Evolutionary conservation across 306 rosid species (phyloP).

Genomic region (Vigna hirtella): DNA sequence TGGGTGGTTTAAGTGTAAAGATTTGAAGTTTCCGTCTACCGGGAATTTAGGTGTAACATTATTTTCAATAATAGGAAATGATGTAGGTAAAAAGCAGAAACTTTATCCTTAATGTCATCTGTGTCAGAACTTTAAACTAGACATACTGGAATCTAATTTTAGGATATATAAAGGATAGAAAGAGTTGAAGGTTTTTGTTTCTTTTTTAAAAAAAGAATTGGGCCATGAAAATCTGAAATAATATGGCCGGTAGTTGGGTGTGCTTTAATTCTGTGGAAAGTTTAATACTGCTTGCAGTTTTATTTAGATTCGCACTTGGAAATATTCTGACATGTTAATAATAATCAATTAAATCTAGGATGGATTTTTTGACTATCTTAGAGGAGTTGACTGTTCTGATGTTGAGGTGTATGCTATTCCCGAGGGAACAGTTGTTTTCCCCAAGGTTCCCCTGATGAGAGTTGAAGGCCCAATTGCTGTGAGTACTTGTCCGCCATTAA

Average conservation of each 20-base stretch:
- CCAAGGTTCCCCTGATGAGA: slow-evolving; percentile 91
- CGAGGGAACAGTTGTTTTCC: slow-evolving; percentile 95
- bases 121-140: neutral
- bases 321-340: slow-evolving; percentile 32
- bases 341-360: slow-evolving; percentile 65
- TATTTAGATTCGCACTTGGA: slow-evolving; percentile 24
- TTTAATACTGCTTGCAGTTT: slow-evolving; percentile 30
- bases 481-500: slow-evolving; percentile 53
- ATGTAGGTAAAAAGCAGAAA: slow-evolving; percentile 12
- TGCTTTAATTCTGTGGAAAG: slow-evolving; percentile 34
- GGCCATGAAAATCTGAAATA: slow-evolving; percentile 27
- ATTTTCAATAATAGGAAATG: slow-evolving; percentile 7
- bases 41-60: slow-evolving; percentile 14
- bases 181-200: slow-evolving; percentile 18
- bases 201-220: slow-evolving; percentile 1
- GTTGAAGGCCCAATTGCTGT: slow-evolving; percentile 98
- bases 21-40: slow-evolving; percentile 26
- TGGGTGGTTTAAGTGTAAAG: slow-evolving; percentile 9
- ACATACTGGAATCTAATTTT: slow-evolving; percentile 2
- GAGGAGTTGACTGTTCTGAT: slow-evolving; percentile 86
- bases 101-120: neutral
- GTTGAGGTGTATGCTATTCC: slow-evolving; percentile 88
- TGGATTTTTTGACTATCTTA: slow-evolving; percentile 83
- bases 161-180: slow-evolving; percentile 16
- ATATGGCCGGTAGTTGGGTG: slow-evolving; percentile 35